These are phyloP conservation scores for Irpex rosettiformis DNA, from an alignment of 1,284 basidiomycete species.

Conservation along the genomic window DNA sequence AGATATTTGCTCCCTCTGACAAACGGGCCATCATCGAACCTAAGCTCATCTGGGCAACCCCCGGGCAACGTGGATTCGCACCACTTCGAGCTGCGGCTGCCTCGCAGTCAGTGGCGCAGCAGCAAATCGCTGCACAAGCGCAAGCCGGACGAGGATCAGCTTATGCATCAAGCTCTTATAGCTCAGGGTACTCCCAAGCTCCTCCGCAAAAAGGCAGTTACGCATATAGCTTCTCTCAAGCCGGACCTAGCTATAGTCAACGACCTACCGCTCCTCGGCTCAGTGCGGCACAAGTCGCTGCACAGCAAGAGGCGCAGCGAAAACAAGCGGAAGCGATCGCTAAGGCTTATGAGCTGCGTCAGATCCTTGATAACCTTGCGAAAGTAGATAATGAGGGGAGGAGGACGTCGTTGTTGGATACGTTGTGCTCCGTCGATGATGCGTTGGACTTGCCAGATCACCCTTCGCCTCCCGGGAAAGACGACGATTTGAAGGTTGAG, in stretches of 20 bases:
- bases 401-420: conserved; percentile 65
- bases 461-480: conserved; percentile 65
- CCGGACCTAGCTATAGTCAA: conserved; percentile 2
- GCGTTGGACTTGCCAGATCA: conserved; percentile 64
- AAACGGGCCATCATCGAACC: conserved; percentile 62
- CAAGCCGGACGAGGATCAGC: neutral
- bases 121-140: conserved; percentile 2
- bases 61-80: conserved; percentile 56
- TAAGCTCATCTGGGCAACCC: conserved; percentile 71
- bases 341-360: conserved; percentile 62
- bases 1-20: conserved; percentile 66
- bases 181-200: neutral
- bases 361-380: conserved; percentile 65
- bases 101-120: conserved; percentile 3
- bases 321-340: conserved; percentile 51
- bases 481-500: conserved; percentile 64
- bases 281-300: conserved; percentile 29
- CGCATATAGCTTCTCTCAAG: conserved; percentile 1
- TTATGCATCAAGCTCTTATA: too few relatives aligned
- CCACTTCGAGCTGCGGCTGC: conserved; percentile 21
- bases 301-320: conserved; percentile 30
- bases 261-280: too few relatives aligned
- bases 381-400: conserved; percentile 77
- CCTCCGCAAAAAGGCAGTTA: neutral
- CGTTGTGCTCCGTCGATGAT: conserved; percentile 63